Percentiles rank a stretch among this genome's conserved stretches.
phyloP scores from a whole-genome alignment of 1,284 basidiomycete species.

The Acaromyces ingoldii region DNA sequence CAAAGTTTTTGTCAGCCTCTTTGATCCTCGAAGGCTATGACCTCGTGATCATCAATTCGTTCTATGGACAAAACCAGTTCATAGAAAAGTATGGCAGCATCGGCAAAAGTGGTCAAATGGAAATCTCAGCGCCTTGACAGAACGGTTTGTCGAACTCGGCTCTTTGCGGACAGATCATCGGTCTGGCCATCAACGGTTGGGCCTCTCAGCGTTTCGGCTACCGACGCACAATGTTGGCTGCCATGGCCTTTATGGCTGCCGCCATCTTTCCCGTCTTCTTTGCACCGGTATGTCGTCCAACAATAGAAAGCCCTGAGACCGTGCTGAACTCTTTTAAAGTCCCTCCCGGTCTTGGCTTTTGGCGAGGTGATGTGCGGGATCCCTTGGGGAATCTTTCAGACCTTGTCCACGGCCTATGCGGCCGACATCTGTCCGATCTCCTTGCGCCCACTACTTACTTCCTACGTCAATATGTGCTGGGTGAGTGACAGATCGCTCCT shows the following conservation, averaged over 20 bases:
- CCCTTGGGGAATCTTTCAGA: constrained; percentile 53
- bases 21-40: constrained; percentile 35
- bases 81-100: constrained; percentile 39
- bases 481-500: too few species aligned
- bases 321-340: too few species aligned
- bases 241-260: constrained; percentile 45
- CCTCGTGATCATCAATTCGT: constrained; percentile 47
- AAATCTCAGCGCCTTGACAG: constrained; percentile 54
- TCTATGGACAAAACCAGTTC: constrained; percentile 27
- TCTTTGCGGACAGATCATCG: constrained; percentile 49
- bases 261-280: constrained; percentile 53
- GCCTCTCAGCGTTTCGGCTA: constrained; percentile 54
- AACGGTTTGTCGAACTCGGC: constrained; percentile 42
- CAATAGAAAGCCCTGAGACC: too few species aligned
- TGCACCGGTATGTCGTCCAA: too few species aligned
- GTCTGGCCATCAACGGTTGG: constrained; percentile 52
- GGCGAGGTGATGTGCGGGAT: constrained; percentile 53
- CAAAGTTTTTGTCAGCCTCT: background rate
- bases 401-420: constrained; percentile 54
- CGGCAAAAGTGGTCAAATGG: constrained; percentile 12
- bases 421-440: constrained; percentile 55
- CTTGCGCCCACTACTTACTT: constrained; percentile 54
- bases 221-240: constrained; percentile 46
- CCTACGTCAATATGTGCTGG: constrained; percentile 53
- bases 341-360: constrained; percentile 50